A percentile compares a stretch with the other conserved stretches of the same genome.
These are phyloP conservation scores for Suhomyces yuchorum DNA, from an alignment of 1,139 yeast species.

Conservation along the genomic window DNA sequence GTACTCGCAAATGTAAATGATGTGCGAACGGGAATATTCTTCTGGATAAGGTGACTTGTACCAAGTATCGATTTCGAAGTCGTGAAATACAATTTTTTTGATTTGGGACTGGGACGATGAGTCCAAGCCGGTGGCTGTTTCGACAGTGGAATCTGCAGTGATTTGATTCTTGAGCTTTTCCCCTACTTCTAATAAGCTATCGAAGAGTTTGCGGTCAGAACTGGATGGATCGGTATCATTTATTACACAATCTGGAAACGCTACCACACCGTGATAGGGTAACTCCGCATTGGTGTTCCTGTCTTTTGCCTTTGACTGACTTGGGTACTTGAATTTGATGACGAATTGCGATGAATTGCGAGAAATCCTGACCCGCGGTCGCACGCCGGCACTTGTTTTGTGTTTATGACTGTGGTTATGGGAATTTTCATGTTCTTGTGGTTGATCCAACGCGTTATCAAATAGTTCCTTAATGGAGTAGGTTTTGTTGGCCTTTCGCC, in stretches of 20 bases:
- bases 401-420: not conserved
- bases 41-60: conserved; percentile 93
- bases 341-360: not conserved
- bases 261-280: conserved; percentile 68
- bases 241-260: conserved; percentile 62
- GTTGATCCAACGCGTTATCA: conserved; percentile 12
- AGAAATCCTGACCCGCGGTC: conserved; percentile 1
- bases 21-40: conserved; percentile 65
- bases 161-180: conserved; percentile 19
- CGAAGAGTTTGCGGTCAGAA: conserved; percentile 53
- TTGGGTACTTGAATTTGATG: conserved; percentile 8
- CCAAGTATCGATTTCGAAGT: conserved; percentile 84
- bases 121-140: not conserved
- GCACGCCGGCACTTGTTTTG: not conserved
- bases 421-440: not conserved
- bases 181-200: conserved; percentile 30
- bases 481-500: conserved; percentile 16
- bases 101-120: conserved; percentile 30
- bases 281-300: conserved; percentile 30
- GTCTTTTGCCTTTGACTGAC: not conserved
- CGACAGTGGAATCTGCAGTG: conserved; percentile 5
- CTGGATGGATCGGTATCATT: conserved; percentile 60
- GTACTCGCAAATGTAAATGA: conserved; percentile 77
- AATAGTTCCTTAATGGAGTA: conserved; percentile 19
- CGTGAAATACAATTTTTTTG: conserved; percentile 65